Percentiles rank a stretch among this genome's conserved stretches.
phyloP scores from a whole-genome alignment of 2,329 filamentous ascomycete genomes.

The Trichoderma simmonsii region DNA sequence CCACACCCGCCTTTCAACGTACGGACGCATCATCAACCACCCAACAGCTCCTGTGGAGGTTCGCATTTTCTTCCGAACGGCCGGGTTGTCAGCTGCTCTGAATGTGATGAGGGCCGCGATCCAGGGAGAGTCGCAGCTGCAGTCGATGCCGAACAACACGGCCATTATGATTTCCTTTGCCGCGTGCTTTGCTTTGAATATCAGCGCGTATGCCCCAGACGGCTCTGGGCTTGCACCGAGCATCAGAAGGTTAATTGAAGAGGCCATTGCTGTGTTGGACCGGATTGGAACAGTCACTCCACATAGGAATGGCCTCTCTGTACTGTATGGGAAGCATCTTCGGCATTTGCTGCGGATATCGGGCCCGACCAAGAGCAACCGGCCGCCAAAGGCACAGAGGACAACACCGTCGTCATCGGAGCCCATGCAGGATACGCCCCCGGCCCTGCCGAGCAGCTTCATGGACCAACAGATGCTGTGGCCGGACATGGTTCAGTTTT shows the following conservation, averaged over 20 bases:
- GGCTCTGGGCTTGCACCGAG: conserved; percentile 60
- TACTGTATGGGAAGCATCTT: conserved; percentile 46
- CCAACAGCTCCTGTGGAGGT: conserved; percentile 68
- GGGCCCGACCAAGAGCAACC: conserved; percentile 23
- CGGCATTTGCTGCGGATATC: conserved; percentile 43
- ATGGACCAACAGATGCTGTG: conserved; percentile 36
- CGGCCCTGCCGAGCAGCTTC: conserved; percentile 27
- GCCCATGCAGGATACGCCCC: conserved; percentile 21
- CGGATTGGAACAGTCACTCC: conserved; percentile 63
- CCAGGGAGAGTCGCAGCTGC: conserved; percentile 65
- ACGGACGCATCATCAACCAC: conserved; percentile 71
- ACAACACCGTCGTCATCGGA: conserved; percentile 12
- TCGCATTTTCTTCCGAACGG: conserved; percentile 69
- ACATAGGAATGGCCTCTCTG: conserved; percentile 65
- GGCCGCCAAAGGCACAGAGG: conserved; percentile 9
- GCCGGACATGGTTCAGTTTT: conserved; percentile 58
- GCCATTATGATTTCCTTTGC: conserved; percentile 77
- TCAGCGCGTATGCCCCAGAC: conserved; percentile 57
- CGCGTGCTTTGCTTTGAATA: conserved; percentile 64
- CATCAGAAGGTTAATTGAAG: conserved; percentile 62
- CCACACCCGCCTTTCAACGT: conserved; percentile 71
- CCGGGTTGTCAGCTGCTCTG: conserved; percentile 67
- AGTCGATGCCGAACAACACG: conserved; percentile 76
- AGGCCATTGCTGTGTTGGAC: conserved; percentile 66
- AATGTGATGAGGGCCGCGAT: conserved; percentile 72